phyloP scores from a whole-genome alignment of 2,329 filamentous ascomycete genomes.

The Exophiala phaeomuriformis region DNA sequence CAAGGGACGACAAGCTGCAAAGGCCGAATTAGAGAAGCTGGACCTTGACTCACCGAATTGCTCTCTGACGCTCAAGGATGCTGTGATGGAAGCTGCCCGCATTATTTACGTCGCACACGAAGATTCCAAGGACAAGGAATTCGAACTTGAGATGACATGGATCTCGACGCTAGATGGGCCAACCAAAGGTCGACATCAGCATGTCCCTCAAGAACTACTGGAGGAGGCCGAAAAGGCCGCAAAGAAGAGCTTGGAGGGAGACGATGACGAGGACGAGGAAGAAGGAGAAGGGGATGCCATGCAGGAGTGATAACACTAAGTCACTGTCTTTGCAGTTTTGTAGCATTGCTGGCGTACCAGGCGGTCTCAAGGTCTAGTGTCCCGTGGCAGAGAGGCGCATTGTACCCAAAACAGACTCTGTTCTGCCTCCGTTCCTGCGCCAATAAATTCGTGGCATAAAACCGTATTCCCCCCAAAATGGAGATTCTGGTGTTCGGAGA shows the following conservation, averaged over 20 bases:
- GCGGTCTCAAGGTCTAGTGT: conserved; percentile 4
- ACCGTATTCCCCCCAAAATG: too few relatives aligned
- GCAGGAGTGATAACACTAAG: conserved; percentile 60
- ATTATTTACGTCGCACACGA: conserved; percentile 98
- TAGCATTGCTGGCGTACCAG: conserved; percentile 21
- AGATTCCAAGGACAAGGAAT: conserved; percentile 99
- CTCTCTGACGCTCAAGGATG: conserved; percentile 69
- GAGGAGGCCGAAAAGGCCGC: conserved; percentile 91
- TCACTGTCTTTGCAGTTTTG: conserved; percentile 9
- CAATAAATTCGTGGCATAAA: not conserved
- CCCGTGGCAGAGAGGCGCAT: not conserved
- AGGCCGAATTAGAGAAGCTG: conserved; percentile 97
- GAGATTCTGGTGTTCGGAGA: not conserved
- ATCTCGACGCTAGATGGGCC: conserved; percentile 77
- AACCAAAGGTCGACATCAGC: conserved; percentile 85
- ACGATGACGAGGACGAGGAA: conserved; percentile 77
- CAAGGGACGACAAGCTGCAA: conserved; percentile 92
- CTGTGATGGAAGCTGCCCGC: conserved; percentile 88
- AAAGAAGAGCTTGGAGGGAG: conserved; percentile 79
- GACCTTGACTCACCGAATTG: conserved; percentile 66
- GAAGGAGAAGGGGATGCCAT: conserved; percentile 73
- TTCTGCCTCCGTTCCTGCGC: not conserved
- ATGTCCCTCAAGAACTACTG: conserved; percentile 81
- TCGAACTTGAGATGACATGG: conserved; percentile 99
- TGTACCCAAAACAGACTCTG: not conserved